Evolutionary conservation across 2,329 filamentous ascomycete species (phyloP).

Genomic region (Fusarium transvaalense): DNA sequence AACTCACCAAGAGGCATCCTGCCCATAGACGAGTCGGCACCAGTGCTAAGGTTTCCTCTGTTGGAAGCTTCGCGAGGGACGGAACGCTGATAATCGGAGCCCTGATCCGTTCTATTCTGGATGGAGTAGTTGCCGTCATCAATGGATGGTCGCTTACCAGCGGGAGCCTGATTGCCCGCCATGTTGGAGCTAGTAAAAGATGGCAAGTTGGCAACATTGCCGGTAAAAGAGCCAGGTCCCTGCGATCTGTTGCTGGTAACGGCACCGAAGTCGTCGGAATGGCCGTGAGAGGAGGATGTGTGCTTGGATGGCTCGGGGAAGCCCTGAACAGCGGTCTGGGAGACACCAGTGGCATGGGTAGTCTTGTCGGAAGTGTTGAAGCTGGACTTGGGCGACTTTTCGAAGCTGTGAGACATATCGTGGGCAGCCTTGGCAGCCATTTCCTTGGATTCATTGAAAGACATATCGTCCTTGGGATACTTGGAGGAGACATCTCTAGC

Average conservation of each 20-base stretch:
- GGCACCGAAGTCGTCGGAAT: not conserved
- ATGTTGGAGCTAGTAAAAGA: not conserved
- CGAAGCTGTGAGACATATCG: not conserved
- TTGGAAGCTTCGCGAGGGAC: conserved; percentile 10
- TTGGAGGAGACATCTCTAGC: conserved; percentile 20
- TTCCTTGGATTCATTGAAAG: not conserved
- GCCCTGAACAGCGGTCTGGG: not conserved
- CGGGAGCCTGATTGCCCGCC: not conserved
- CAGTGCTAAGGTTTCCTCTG: not conserved
- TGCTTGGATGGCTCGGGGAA: not conserved
- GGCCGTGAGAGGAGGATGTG: not conserved
- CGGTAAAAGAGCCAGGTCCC: not conserved
- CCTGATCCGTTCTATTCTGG: conserved; percentile 1
- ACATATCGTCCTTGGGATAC: not conserved
- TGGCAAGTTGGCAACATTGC: not conserved
- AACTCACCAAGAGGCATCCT: conserved; percentile 5
- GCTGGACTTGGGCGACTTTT: not conserved
- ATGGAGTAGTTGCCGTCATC: conserved; percentile 23
- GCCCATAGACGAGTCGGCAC: not conserved
- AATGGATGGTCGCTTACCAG: conserved; percentile 7
- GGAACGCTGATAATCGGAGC: not conserved
- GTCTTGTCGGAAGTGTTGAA: not conserved
- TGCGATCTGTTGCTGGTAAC: not conserved
- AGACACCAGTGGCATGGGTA: not conserved
- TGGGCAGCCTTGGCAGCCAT: not conserved